Evolutionary conservation across 2,329 filamentous ascomycete genomes (phyloP), one percentile per base, ranked within the genome.

Genomic region (Aspergillus cejpii): DNA sequence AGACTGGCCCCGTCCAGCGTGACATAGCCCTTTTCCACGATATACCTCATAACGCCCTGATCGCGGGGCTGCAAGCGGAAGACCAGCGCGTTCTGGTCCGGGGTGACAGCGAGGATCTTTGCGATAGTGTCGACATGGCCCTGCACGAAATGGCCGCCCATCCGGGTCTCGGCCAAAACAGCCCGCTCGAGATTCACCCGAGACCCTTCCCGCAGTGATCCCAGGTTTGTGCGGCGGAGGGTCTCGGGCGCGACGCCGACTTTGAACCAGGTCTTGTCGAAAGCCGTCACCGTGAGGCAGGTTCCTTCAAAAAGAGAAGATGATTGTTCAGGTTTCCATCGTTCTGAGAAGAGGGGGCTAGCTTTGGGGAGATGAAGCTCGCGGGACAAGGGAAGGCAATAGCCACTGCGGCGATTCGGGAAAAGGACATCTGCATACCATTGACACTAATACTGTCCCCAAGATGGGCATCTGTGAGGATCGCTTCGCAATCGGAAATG

Each of bases 141-240:
- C 71, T 98, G 94, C 24, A 97, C 91, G 60, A 97, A 95, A 71
- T 98, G 92, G 0, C 92, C 92, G 37, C 94, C 92, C 88, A 98
- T 97, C 44, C 92, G 87, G 37, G 91, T 96, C 59, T 85, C 80
- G 3, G 89, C 88, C 14, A 85, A 84, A 43, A 98, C 90, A 3
- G 92, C 91, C 12, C 92, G 83, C 74, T 98, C 92, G 42, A 98
- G 83, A 68, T 98, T 98, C 54, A 97, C 90, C 17, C 73, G 74
- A 49, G 82, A 85, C 33, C 74, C 74, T 49, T 79, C 64, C 38
- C 71, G 68, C 42, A 98, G 76, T 15, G 74, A 74, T 50, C 90
- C 91, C n/a, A 98, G 81, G 71, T 97, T 94, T 48, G 94, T 98
- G 46, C 94, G 81, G 47, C 92, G 89, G 44, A 98, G 81, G 12